Evolutionary conservation across 2,329 filamentous ascomycete genomes (phyloP), one percentile per base, ranked within the genome.

Genomic region (Curvularia verruculosa): DNA sequence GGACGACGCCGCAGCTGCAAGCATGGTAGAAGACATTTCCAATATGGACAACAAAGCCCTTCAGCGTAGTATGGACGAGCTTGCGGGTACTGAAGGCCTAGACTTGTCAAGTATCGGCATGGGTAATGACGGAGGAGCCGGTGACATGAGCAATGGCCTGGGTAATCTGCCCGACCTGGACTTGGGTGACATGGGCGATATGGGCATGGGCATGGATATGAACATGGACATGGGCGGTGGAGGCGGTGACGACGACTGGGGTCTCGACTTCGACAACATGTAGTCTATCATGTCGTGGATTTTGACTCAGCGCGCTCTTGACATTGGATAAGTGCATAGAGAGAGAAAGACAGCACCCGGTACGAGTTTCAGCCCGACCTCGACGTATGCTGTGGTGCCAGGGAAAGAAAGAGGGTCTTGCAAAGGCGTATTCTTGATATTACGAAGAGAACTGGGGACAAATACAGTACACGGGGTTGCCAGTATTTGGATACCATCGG

Each of bases 181-280:
- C 51, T 64, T 79, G 53, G 57, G 62, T 19, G 60, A 67, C 43
- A 66, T 72, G 64, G 66, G 67, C 41, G 60, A 60, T n/a, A 71
- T 73, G 69, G 67, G 65, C 24, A 67, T 69, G 61, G 63, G 52
- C 21, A 66, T 69, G 67, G 65, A 67, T 18, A 69, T 69, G 63
- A 60, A 60, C 28, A 68, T 68, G 67, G 62, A 63, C 5, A 67
- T 72, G 58, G 68, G 64, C 15, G 70, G 69, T 28, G 71, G 65
- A 43, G 71, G 63, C 8, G 44, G 46, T n/a, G 68, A 75, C 55
- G 66, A 73, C 52, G 70, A 72, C 59, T 80, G 78, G 60, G 80
- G 76, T 0, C 62, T 82, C 59, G 75, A 80, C 51, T 78, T 80
- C 71, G 67, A 71, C 46, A 71, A 72, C 53, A 75, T 76, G 72